A percentile compares a stretch with the other conserved stretches of the same genome.
Conservation (phyloP, 345 rosid species). For the Clarkia xantiana region DNA sequence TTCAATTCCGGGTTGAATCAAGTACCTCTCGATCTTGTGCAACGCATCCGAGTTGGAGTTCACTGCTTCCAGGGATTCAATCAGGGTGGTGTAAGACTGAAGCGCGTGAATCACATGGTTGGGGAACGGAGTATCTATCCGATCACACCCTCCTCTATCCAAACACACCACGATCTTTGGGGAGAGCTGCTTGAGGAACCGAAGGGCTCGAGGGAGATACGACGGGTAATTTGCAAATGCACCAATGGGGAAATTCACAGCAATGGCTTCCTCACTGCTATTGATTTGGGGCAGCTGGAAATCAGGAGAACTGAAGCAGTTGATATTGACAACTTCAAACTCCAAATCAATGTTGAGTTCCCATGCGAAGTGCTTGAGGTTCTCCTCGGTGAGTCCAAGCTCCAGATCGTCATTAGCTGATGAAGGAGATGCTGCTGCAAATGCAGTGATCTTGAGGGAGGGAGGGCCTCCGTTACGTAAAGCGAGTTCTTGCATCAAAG, state of each 20-base stretch:
- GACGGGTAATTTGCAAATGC: constrained; percentile 44
- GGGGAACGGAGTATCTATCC: constrained; percentile 62
- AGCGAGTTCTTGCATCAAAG: constrained; percentile 83
- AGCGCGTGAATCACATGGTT: constrained; percentile 63
- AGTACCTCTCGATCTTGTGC: constrained; percentile 76
- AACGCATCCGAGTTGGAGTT: constrained; percentile 50
- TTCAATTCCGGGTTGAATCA: constrained; percentile 57
- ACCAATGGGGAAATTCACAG: constrained; percentile 57
- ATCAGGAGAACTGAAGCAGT: constrained; percentile 31
- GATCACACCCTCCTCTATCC: constrained; percentile 60
- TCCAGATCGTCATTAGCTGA: constrained; percentile 42
- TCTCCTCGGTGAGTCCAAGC: constrained; percentile 56
- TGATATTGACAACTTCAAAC: constrained; percentile 46
- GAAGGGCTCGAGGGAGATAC: constrained; percentile 39
- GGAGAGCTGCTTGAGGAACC: constrained; percentile 57
- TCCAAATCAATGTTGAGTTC: constrained; percentile 61
- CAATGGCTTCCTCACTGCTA: constrained; percentile 44
- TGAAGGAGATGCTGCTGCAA: constrained; percentile 28
- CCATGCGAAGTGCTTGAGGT: constrained; percentile 50
- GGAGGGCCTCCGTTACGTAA: constrained; percentile 37
- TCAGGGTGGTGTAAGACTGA: constrained; percentile 41
- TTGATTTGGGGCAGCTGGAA: constrained; percentile 17
- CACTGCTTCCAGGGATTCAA: constrained; percentile 78
- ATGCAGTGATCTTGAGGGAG: constrained; percentile 53
- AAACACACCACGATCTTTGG: constrained; percentile 70